These are phyloP conservation scores for Nigrograna mackinnonii DNA, from an alignment of 2,329 filamentous ascomycete species.

Conservation along the genomic window DNA sequence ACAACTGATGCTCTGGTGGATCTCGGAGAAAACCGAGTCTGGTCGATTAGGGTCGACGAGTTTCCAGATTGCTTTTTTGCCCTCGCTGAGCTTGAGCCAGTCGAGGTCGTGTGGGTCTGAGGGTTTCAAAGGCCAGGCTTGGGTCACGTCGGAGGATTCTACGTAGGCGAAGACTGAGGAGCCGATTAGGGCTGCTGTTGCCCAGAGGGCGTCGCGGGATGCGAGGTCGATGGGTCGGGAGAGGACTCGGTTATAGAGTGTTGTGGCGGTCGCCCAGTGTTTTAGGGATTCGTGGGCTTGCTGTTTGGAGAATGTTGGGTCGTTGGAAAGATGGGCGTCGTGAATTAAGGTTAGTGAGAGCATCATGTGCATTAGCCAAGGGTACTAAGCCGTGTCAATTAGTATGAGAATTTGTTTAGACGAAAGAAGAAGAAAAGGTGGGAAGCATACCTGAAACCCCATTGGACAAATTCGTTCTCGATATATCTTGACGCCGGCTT, in stretches of 20 bases:
- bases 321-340: constrained; percentile 48
- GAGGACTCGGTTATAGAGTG: constrained; percentile 53
- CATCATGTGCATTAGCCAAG: constrained; percentile 60
- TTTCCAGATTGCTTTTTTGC: constrained; percentile 59
- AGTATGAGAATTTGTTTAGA: neutral
- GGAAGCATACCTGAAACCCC: constrained; percentile 44
- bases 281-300: constrained; percentile 40
- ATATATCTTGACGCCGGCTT: constrained; percentile 35
- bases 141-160: constrained; percentile 45
- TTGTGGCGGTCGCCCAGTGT: constrained; percentile 54
- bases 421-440: no score
- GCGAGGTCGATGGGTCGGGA: constrained; percentile 36
- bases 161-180: constrained; percentile 51
- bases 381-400: no score
- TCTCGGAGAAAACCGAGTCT: constrained; percentile 51
- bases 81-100: constrained; percentile 62
- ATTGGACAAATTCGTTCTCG: constrained; percentile 41
- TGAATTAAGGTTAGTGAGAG: constrained; percentile 59
- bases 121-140: constrained; percentile 61
- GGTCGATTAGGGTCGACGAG: constrained; percentile 53
- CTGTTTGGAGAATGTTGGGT: constrained; percentile 23
- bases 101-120: constrained; percentile 52
- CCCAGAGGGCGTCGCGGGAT: constrained; percentile 53
- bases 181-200: constrained; percentile 52
- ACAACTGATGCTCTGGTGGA: neutral